Percentiles rank a stretch among this genome's conserved stretches.
These are phyloP conservation scores for Fraxinus paxiana DNA, from an alignment of 305 asterid genomes.

Conservation along the genomic window DNA sequence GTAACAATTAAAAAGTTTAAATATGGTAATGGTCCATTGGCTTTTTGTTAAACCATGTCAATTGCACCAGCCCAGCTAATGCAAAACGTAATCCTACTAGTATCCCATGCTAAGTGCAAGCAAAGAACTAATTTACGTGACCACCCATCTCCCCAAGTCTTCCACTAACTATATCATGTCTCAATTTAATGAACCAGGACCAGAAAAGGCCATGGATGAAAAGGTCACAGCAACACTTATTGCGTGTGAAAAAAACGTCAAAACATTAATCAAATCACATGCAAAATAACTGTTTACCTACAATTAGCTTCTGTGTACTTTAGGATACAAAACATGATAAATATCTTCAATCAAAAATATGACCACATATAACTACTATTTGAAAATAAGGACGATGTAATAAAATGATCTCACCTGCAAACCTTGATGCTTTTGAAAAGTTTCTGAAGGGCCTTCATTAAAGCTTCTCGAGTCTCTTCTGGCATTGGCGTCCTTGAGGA, in stretches of 20 bases:
- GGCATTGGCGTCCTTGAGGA: constrained; percentile 44
- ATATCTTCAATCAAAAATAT: background rate
- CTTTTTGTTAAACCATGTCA: background rate
- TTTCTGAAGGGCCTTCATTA: constrained; percentile 54
- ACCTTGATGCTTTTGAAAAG: constrained; percentile 59
- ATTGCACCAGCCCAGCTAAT: background rate
- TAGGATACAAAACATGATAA: background rate
- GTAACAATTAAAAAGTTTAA: background rate
- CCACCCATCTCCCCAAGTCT: constrained; percentile 1
- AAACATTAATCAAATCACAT: background rate
- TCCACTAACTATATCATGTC: background rate
- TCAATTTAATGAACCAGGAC: background rate
- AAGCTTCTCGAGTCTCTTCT: constrained; percentile 59
- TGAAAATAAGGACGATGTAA: constrained; percentile 19
- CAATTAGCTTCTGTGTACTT: background rate
- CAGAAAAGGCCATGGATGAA: background rate
- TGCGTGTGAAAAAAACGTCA: background rate
- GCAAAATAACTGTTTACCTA: background rate
- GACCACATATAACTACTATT: background rate
- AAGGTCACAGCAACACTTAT: background rate
- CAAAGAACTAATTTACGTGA: background rate
- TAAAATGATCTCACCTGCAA: constrained; percentile 68
- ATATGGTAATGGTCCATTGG: background rate
- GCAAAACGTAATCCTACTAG: background rate
- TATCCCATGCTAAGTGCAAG: background rate